Conservation (phyloP, 2,329 filamentous ascomycete genomes). For the Pseudogymnoascus sp. region DNA sequence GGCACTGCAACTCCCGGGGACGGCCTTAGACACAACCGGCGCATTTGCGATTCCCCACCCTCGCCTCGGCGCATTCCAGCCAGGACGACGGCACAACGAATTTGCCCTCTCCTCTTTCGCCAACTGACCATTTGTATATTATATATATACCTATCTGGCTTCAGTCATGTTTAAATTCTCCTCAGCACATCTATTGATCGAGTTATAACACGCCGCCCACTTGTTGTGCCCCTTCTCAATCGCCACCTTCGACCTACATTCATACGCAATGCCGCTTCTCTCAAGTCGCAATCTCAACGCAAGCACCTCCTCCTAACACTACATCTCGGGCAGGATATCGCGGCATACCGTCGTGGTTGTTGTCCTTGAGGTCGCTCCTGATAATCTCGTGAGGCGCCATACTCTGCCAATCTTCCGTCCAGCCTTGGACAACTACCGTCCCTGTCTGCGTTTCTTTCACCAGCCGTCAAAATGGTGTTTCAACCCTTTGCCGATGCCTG, state of each 20-base stretch:
- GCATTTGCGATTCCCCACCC: neutral
- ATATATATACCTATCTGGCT: neutral
- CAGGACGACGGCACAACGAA: neutral
- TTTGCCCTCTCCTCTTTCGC: neutral
- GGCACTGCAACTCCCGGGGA: neutral
- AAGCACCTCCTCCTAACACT: neutral
- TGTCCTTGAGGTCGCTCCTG: neutral
- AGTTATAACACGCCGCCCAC: neutral
- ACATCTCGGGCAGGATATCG: neutral
- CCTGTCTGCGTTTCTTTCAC: neutral
- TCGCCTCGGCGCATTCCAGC: neutral
- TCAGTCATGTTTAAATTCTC: neutral
- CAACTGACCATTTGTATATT: neutral
- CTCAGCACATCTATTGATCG: neutral
- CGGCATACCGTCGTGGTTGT: neutral
- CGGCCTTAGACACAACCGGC: neutral
- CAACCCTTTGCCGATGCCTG: constrained; percentile 21
- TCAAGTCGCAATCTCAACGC: neutral
- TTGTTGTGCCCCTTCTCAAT: neutral
- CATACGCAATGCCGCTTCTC: neutral
- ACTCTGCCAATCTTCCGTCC: neutral
- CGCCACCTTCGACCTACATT: neutral
- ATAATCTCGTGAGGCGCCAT: neutral
- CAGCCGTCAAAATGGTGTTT: neutral
- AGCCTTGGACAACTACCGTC: neutral